Conservation (phyloP, 2,329 filamentous ascomycete genomes). For the Fusarium sp. region DNA sequence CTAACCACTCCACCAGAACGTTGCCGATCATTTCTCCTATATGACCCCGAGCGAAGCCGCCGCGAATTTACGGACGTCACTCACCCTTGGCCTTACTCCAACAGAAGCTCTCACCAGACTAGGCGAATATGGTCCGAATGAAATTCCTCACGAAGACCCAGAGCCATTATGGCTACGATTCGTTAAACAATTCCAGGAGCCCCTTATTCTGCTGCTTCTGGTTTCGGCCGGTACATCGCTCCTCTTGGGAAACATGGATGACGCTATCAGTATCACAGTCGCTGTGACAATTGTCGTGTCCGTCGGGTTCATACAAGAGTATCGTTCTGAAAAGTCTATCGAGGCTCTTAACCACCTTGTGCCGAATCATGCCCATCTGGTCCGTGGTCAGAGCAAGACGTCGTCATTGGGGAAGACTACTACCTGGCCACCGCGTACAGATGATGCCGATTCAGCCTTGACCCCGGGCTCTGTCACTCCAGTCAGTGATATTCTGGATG, state of each 20-base stretch:
- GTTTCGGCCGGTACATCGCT: constrained; percentile 88
- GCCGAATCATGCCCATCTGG: constrained; percentile 94
- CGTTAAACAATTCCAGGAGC: constrained; percentile 95
- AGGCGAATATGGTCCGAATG: constrained; percentile 85
- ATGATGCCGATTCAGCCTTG: constrained; percentile 54
- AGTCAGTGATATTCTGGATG: constrained; percentile 70
- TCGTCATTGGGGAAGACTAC: constrained; percentile 47
- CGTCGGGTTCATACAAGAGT: constrained; percentile 97
- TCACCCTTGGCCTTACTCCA: constrained; percentile 80
- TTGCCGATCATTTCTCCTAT: constrained; percentile 68
- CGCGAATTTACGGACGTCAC: constrained; percentile 79
- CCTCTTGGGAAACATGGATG: constrained; percentile 90
- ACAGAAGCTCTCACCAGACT: constrained; percentile 83
- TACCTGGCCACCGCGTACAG: constrained; percentile 58
- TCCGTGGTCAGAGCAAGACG: constrained; percentile 64
- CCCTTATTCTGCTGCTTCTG: constrained; percentile 89
- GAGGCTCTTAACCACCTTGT: constrained; percentile 94
- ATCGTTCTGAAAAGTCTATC: constrained; percentile 95
- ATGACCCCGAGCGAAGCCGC: constrained; percentile 83
- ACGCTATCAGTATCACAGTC: constrained; percentile 93
- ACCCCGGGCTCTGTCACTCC: constrained; percentile 64
- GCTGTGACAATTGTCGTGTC: constrained; percentile 97
- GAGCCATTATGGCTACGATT: constrained; percentile 97
- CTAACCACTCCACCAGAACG: constrained; percentile 49
- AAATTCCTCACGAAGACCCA: constrained; percentile 91